phyloP scores from a whole-genome alignment of 208 protist species.

The Acanthamoeba lenticulata region DNA sequence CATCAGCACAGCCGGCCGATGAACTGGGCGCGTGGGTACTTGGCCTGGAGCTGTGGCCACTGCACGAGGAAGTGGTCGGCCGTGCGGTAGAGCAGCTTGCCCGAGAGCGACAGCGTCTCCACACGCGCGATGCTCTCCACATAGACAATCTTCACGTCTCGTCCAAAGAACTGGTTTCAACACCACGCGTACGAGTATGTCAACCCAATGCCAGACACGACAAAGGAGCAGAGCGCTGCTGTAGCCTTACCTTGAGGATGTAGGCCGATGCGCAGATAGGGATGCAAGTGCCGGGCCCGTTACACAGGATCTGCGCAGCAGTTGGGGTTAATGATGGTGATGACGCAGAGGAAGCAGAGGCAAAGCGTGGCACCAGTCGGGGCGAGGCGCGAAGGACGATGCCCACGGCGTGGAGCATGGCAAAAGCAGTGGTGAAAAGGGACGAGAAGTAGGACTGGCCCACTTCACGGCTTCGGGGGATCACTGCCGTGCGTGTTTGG shows the following conservation, averaged over 20 bases:
- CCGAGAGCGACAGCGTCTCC: slow-evolving; percentile 81
- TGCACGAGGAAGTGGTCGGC: slow-evolving; percentile 84
- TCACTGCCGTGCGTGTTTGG: slow-evolving; percentile 1
- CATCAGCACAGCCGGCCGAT: slow-evolving; percentile 43
- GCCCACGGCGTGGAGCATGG: slow-evolving; percentile 65
- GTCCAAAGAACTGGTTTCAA: slow-evolving; percentile 69
- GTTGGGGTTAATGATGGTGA: slow-evolving; percentile 47
- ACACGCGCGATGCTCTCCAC: slow-evolving; percentile 86
- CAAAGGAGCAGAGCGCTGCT: no score
- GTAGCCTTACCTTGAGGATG: slow-evolving; percentile 56
- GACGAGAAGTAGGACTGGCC: slow-evolving; percentile 84
- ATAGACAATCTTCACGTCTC: slow-evolving; percentile 79
- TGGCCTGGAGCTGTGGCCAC: slow-evolving; percentile 79
- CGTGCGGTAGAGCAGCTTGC: slow-evolving; percentile 78
- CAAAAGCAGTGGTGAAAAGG: slow-evolving; percentile 81
- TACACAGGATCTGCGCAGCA: slow-evolving; percentile 81
- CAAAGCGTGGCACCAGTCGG: slow-evolving; percentile 62
- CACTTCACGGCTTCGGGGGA: slow-evolving; percentile 85
- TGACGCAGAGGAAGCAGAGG: no score
- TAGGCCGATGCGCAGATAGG: slow-evolving; percentile 79
- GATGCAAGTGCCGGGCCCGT: slow-evolving; percentile 88
- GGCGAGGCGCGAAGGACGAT: slow-evolving; percentile 71
- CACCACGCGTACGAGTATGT: background rate
- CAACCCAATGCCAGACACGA: background rate
- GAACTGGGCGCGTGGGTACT: slow-evolving; percentile 69